Conservation (phyloP, 1,284 basidiomycete genomes). For the Melanopsichium pennsylvanicum region DNA sequence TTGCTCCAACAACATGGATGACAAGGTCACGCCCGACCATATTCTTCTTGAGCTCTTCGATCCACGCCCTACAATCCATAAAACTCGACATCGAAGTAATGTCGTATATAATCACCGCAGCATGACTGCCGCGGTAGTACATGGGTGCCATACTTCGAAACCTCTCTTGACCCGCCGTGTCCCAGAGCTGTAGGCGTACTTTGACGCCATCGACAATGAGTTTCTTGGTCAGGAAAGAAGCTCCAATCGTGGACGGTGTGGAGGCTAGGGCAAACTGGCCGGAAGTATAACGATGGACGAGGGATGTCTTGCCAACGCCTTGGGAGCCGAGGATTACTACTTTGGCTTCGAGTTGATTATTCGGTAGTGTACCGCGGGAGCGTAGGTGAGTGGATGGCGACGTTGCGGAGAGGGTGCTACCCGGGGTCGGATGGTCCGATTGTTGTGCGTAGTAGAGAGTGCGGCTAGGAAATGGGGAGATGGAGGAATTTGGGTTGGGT, state of each 20-base stretch:
- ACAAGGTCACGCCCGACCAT: constrained; percentile 78
- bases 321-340: constrained; percentile 96
- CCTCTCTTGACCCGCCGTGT: constrained; percentile 93
- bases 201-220: constrained; percentile 84
- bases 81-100: constrained; percentile 90
- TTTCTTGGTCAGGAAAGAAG: constrained; percentile 94
- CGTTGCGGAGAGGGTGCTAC: constrained; percentile 7
- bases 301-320: constrained; percentile 93
- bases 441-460: constrained; percentile 18
- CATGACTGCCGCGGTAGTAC: constrained; percentile 98
- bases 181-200: constrained; percentile 83
- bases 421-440: constrained; percentile 2
- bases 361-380: constrained; percentile 21
- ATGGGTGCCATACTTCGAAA: constrained; percentile 97
- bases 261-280: constrained; percentile 68
- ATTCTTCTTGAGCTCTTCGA: constrained; percentile 83
- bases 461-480: constrained; percentile 21
- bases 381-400: constrained; percentile 18
- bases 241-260: constrained; percentile 81
- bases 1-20: constrained; percentile 90
- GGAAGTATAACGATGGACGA: constrained; percentile 90
- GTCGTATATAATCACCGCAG: constrained; percentile 95
- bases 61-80: constrained; percentile 89
- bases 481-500: neutral
- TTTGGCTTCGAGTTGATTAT: constrained; percentile 80